These are phyloP conservation scores for Narthecium ossifragum DNA, from an alignment of 106 monocot species.

Conservation along the genomic window DNA sequence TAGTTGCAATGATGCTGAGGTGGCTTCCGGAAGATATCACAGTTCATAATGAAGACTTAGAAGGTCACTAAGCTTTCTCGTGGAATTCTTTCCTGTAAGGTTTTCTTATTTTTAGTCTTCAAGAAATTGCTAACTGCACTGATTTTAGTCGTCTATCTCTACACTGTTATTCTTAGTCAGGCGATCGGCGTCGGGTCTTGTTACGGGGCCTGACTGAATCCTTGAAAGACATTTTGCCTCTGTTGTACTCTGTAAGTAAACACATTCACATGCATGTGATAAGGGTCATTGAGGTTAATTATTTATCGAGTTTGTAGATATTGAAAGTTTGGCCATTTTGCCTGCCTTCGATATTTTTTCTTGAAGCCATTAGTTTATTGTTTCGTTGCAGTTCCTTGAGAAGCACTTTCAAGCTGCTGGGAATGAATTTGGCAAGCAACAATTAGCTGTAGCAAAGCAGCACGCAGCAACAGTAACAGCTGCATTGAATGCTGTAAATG, in stretches of 20 bases:
- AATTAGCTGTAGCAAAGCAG: slow-evolving; percentile 55
- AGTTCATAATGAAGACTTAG: slow-evolving; percentile 98
- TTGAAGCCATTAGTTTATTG: too few relatives aligned
- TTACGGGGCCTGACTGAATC: slow-evolving; percentile 90
- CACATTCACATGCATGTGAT: too few relatives aligned
- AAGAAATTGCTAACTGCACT: too few relatives aligned
- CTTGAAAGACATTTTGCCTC: slow-evolving; percentile 80
- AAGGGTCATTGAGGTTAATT: neutral
- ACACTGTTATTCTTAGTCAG: too few relatives aligned
- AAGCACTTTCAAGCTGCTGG: slow-evolving; percentile 82
- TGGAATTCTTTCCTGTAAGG: too few relatives aligned
- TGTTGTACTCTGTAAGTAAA: slow-evolving; percentile 68
- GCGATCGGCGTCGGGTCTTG: slow-evolving; percentile 75
- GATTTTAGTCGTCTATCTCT: too few relatives aligned
- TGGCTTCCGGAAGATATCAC: slow-evolving; percentile 99
- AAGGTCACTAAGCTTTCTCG: slow-evolving; percentile 41
- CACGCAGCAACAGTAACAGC: slow-evolving; percentile 77
- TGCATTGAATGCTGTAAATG: slow-evolving; percentile 83
- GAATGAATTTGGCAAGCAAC: slow-evolving; percentile 53
- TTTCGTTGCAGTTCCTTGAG: slow-evolving; percentile 69
- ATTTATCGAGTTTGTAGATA: too few relatives aligned
- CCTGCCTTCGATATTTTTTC: neutral
- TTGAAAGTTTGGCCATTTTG: neutral
- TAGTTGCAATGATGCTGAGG: slow-evolving; percentile 95
- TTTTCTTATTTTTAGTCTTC: slow-evolving; percentile 5